phyloP scores from a whole-genome alignment of 805 yeast species.

The Candida methanosorbosa region DNA sequence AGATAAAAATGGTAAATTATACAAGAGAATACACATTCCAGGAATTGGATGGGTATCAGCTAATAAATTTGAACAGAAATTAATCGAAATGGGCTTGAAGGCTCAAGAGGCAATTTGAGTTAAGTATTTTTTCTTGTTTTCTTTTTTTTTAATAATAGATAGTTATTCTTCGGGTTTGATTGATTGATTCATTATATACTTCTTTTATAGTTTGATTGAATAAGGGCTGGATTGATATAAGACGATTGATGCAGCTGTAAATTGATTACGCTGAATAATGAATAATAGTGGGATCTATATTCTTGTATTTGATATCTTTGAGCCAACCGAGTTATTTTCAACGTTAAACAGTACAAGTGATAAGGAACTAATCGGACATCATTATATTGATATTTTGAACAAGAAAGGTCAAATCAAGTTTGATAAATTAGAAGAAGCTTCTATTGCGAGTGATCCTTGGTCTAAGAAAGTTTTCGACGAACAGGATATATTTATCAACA shows the following conservation, averaged over 20 bases:
- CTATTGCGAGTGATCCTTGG: slow-evolving; percentile 14
- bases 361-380: no score
- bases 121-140: no score
- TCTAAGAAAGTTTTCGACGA: slow-evolving; percentile 9
- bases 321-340: no score
- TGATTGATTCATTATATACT: no score
- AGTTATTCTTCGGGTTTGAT: no score
- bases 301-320: slow-evolving; percentile 19
- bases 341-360: no score
- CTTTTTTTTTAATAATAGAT: no score
- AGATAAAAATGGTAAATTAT: slow-evolving; percentile 31
- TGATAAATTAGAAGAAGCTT: slow-evolving; percentile 11
- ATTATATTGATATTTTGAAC: slow-evolving; percentile 4
- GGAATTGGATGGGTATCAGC: slow-evolving; percentile 40
- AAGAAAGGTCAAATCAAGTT: slow-evolving; percentile 10
- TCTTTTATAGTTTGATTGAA: no score
- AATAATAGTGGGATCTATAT: slow-evolving; percentile 9
- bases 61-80: slow-evolving; percentile 6
- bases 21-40: slow-evolving; percentile 37
- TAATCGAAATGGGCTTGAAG: no score
- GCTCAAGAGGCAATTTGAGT: no score
- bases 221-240: no score
- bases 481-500: slow-evolving; percentile 4
- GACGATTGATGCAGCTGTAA: no score
- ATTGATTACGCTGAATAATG: not conserved